A percentile compares a stretch with the other conserved stretches of the same genome.
Evolutionary conservation across 1,284 basidiomycete species (phyloP).

Genomic region (Kalmanozyma brasiliensis): DNA sequence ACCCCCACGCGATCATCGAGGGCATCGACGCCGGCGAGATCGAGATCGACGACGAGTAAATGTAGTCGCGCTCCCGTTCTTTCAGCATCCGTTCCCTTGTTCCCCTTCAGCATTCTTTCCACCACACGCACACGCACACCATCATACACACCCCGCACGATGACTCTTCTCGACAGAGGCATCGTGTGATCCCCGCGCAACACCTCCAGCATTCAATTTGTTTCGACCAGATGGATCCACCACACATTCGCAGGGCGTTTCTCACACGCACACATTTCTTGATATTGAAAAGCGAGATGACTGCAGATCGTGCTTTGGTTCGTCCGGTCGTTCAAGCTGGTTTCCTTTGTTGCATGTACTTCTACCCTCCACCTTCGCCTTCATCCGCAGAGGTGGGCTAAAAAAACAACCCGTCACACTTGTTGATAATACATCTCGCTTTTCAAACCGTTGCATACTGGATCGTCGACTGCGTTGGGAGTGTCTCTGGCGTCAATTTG

Average conservation of each 20-base stretch:
- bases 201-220: constrained; percentile 1
- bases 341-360: constrained; percentile 31
- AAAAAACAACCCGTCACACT: constrained; percentile 10
- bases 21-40: constrained; percentile 94
- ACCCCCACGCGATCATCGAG: constrained; percentile 95
- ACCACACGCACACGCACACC: constrained; percentile 2
- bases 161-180: not conserved
- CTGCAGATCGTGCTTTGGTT: not conserved
- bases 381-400: not conserved
- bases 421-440: constrained; percentile 25
- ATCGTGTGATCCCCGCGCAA: constrained; percentile 13
- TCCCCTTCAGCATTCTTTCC: constrained; percentile 6
- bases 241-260: no score
- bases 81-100: constrained; percentile 22
- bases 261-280: no score
- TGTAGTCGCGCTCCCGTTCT: not conserved
- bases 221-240: no score
- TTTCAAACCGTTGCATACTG: no score
- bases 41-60: constrained; percentile 70
- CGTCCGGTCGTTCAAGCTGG: not conserved
- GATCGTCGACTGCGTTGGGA: no score
- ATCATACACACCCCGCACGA: constrained; percentile 1
- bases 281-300: constrained; percentile 46
- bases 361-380: constrained; percentile 19
- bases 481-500: no score